Evolutionary conservation across 2,329 filamentous ascomycete species (phyloP), one percentile per base, ranked within the genome.

Genomic region (Dothideomycetes sp.): DNA sequence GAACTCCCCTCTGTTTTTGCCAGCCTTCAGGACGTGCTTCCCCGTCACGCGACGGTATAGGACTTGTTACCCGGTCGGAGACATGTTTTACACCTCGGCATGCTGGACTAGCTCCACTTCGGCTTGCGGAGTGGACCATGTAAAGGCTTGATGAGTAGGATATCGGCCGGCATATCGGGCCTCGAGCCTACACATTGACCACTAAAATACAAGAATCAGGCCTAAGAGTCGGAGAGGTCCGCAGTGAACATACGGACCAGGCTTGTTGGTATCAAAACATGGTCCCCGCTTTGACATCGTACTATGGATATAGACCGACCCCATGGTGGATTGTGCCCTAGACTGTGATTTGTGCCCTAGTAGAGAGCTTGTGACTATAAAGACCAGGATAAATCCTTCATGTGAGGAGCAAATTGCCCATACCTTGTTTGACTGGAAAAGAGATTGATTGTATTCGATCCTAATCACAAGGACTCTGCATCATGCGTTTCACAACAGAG

Each of bases 401-500:
- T 23, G 18, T 19, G 15, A 40, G 19, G 20, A 40, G 29, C 17
- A 40, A n/a, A 25, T 28, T 16, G 29, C 23, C 12, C 28, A 33
- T 22, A 25, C 29, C 28, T 40, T 27, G 8, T n/a, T 17, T 25
- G 33, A n/a, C n/a, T 40, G 16, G 37, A 40, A 20, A 40, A 40
- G 37, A 40, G 37, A 40, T 33, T n/a, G n/a, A n/a, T n/a, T 32
- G 37, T 27, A 40, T 5, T n/a, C 22, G 11, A 29, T 39, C 36
- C 31, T n/a, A 13, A 18, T 25, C 18, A 39, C 13, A 39, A 39
- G 36, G 29, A 18, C 23, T 34, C 13, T 11, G 23, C 33, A 42
- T 25, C 19, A 43, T 43, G 41, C 41, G 34, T 38, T 37, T 33
- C 28, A 43, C 41, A 12, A 37, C 41, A 3, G 23, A 43, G 28